Evolutionary conservation across 257 asterid species (phyloP).

Genomic region (Gardenia jasminoides): DNA sequence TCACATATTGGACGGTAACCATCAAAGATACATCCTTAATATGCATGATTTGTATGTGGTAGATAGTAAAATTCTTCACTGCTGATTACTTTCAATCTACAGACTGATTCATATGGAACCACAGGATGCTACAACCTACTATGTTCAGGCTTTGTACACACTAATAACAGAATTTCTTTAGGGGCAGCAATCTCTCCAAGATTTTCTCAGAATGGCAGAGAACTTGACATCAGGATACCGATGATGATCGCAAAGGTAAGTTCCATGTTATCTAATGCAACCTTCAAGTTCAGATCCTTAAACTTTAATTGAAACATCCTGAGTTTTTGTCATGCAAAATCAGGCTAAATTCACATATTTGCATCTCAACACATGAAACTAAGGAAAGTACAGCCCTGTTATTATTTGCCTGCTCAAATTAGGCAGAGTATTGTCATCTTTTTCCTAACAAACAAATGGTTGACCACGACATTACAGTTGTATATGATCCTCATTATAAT

Average conservation of each 20-base stretch:
- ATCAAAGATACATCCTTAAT: not conserved
- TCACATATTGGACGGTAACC: conserved; percentile 92
- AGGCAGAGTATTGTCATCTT: not conserved
- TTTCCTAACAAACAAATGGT: not conserved
- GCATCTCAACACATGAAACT: not conserved
- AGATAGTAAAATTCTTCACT: not conserved
- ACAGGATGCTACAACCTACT: conserved; percentile 90
- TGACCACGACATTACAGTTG: too few species aligned
- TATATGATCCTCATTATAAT: conserved; percentile 13
- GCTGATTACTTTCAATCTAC: not conserved
- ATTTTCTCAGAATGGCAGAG: conserved; percentile 55
- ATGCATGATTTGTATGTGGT: too few species aligned
- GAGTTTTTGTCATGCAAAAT: too few species aligned
- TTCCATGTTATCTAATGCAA: too few species aligned
- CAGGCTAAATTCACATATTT: not conserved
- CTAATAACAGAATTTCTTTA: conserved; percentile 79
- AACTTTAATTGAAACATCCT: not conserved
- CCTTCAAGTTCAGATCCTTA: not conserved
- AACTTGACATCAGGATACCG: conserved; percentile 62
- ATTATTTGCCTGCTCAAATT: conserved; percentile 1
- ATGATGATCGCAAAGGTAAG: conserved; percentile 89
- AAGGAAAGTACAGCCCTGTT: not conserved
- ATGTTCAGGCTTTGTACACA: conserved; percentile 89
- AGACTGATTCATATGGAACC: conserved; percentile 95
- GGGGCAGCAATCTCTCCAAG: conserved; percentile 98